A percentile compares a stretch with the other conserved stretches of the same genome.
These are phyloP conservation scores for Curvularia eragrostidis DNA, from an alignment of 2,329 filamentous ascomycete genomes.

Conservation along the genomic window DNA sequence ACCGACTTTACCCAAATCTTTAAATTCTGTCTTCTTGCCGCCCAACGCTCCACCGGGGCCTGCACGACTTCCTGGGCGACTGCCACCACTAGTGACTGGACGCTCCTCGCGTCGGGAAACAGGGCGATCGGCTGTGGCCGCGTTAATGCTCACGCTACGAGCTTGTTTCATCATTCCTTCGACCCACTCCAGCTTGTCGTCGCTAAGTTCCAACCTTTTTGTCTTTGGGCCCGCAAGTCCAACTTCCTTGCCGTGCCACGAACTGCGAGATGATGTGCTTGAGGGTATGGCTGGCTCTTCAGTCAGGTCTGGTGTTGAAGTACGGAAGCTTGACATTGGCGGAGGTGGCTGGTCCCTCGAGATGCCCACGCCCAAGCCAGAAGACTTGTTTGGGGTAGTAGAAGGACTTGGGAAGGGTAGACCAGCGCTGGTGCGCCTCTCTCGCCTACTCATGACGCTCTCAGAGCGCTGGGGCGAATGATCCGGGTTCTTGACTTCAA, in stretches of 20 bases:
- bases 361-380: slow-evolving; percentile 19
- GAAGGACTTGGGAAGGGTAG: slow-evolving; percentile 28
- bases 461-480: slow-evolving; percentile 37
- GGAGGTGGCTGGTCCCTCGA: slow-evolving; percentile 33
- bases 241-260: slow-evolving; percentile 55
- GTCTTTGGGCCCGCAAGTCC: slow-evolving; percentile 74
- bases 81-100: slow-evolving; percentile 36
- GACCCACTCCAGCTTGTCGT: slow-evolving; percentile 79
- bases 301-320: slow-evolving; percentile 36
- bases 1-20: slow-evolving; percentile 74
- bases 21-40: slow-evolving; percentile 58
- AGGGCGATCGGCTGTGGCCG: slow-evolving; percentile 26
- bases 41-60: slow-evolving; percentile 25
- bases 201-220: slow-evolving; percentile 68
- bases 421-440: slow-evolving; percentile 36
- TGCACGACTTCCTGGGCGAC: slow-evolving; percentile 32
- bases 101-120: slow-evolving; percentile 28
- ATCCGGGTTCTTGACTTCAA: slow-evolving; percentile 44
- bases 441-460: slow-evolving; percentile 36
- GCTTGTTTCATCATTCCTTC: slow-evolving; percentile 84
- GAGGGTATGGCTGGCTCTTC: slow-evolving; percentile 37
- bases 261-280: slow-evolving; percentile 37
- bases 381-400: slow-evolving; percentile 40
- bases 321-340: slow-evolving; percentile 33
- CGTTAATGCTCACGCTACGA: slow-evolving; percentile 70